Percentiles rank a stretch among this genome's conserved stretches.
phyloP scores from a whole-genome alignment of 495 filamentous ascomycete genomes.

The Lophiostoma macrostomum region DNA sequence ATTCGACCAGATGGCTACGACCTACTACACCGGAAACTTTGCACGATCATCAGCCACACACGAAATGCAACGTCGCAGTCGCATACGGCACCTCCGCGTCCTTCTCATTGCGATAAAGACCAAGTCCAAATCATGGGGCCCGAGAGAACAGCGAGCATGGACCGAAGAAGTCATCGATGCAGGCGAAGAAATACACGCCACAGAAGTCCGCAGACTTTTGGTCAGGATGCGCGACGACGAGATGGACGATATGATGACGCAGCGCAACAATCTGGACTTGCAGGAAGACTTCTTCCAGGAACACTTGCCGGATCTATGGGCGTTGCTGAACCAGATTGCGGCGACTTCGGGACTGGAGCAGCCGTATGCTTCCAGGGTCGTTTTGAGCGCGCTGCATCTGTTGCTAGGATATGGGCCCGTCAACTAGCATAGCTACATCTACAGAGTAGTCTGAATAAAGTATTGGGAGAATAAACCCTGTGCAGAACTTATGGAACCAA shows the following conservation, averaged over 20 bases:
- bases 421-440: too few species aligned
- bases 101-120: neutral
- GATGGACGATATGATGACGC: neutral
- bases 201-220: neutral
- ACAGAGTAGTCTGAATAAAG: too few species aligned
- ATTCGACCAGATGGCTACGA: neutral
- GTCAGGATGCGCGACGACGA: neutral
- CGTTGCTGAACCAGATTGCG: neutral
- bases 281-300: conserved; percentile 5
- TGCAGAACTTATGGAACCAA: too few species aligned
- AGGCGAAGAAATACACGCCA: neutral
- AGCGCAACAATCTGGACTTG: neutral
- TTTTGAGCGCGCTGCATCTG: neutral
- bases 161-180: neutral
- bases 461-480: too few species aligned
- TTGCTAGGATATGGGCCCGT: neutral
- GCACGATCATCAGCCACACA: neutral
- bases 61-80: neutral
- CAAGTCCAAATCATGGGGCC: neutral
- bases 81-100: neutral
- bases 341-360: neutral
- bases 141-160: neutral
- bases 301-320: neutral
- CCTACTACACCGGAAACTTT: neutral
- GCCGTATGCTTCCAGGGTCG: neutral